Evolutionary conservation across 352 stramenopile species (phyloP).

Genomic region (Pythium scleroteichum): DNA sequence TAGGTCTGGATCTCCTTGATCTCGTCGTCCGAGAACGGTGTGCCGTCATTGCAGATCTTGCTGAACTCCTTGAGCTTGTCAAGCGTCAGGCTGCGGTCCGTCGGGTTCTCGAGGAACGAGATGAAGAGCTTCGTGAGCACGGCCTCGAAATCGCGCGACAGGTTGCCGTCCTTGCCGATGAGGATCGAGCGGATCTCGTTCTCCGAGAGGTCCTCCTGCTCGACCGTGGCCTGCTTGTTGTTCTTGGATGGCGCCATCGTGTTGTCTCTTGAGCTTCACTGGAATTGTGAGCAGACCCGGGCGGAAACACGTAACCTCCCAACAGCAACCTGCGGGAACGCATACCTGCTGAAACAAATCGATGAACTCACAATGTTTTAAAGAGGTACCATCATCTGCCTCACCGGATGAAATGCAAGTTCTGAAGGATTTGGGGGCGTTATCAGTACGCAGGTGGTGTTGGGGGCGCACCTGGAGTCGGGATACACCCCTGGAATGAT

Average conservation of each 20-base stretch:
- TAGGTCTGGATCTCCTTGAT: slow-evolving; percentile 92
- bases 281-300: not conserved
- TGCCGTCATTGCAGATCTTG: slow-evolving; percentile 89
- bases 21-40: slow-evolving; percentile 85
- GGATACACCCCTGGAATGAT: no score
- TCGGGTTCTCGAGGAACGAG: slow-evolving; percentile 78
- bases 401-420: no score
- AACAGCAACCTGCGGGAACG: not conserved
- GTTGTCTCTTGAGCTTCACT: slow-evolving; percentile 3
- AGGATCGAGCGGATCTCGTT: slow-evolving; percentile 83
- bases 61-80: slow-evolving; percentile 88
- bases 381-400: not conserved
- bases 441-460: not conserved
- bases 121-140: slow-evolving; percentile 86
- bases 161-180: slow-evolving; percentile 79
- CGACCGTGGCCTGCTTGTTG: slow-evolving; percentile 47
- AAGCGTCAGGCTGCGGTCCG: slow-evolving; percentile 77
- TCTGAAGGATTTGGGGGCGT: not conserved
- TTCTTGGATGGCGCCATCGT: slow-evolving; percentile 62
- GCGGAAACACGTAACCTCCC: slow-evolving; percentile 26
- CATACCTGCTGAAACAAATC: slow-evolving; percentile 19
- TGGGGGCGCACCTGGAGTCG: no score
- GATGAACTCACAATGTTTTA: slow-evolving; percentile 9
- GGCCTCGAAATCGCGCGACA: slow-evolving; percentile 85
- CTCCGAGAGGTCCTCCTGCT: slow-evolving; percentile 67